Percentiles rank a stretch among this genome's conserved stretches.
Evolutionary conservation across 139 green algal genomes (phyloP).

Genomic region (Micractinium conductrix): DNA sequence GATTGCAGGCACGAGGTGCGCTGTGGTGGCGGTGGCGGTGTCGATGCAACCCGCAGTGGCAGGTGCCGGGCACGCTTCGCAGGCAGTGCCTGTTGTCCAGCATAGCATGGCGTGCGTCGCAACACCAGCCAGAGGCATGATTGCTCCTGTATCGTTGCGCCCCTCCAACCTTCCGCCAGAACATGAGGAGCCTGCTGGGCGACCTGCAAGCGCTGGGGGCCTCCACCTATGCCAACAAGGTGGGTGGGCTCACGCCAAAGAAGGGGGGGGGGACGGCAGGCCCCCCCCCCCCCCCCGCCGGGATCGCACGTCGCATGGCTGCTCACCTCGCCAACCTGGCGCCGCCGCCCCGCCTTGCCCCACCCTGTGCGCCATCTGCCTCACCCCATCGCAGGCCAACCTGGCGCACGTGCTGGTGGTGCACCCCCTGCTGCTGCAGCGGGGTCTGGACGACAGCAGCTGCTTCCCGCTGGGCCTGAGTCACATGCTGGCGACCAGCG

Average conservation of each 20-base stretch:
- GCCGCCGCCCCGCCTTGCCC: too few species aligned
- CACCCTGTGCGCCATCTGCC: background rate
- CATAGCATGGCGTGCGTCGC: too few species aligned
- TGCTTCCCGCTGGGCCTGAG: conserved; percentile 6
- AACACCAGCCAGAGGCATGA: too few species aligned
- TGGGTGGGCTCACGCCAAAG: too few species aligned
- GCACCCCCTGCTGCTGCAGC: background rate
- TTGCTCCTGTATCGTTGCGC: too few species aligned
- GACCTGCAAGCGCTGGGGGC: background rate
- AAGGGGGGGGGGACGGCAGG: background rate
- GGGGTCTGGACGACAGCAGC: background rate
- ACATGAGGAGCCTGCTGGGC: background rate
- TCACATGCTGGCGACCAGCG: background rate
- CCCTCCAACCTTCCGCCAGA: too few species aligned
- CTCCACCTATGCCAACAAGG: background rate
- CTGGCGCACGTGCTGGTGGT: conserved; percentile 10
- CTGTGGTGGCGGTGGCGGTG: too few species aligned
- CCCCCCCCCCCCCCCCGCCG: background rate
- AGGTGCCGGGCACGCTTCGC: too few species aligned
- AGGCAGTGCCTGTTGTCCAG: too few species aligned
- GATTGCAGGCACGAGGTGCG: background rate
- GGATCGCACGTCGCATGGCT: too few species aligned
- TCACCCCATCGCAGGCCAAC: background rate
- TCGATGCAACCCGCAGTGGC: too few species aligned
- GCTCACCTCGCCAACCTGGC: too few species aligned